Conservation (phyloP, 1,284 basidiomycete genomes). For the Lignosus rhinocerotis region DNA sequence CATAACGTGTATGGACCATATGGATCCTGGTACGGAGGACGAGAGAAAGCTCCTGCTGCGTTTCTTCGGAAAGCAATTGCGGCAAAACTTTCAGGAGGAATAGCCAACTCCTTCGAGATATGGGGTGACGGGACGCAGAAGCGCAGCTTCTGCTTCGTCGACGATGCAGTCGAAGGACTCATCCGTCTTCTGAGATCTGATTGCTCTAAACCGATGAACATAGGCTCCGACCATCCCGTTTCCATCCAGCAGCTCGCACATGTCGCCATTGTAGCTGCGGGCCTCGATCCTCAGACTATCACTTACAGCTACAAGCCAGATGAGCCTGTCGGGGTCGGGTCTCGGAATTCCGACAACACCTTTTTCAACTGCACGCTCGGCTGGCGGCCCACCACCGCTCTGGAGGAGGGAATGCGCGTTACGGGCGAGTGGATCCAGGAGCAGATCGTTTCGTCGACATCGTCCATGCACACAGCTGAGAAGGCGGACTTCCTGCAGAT, state of each 20-base stretch:
- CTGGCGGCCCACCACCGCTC: conserved; percentile 44
- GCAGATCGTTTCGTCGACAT: conserved; percentile 36
- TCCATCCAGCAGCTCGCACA: conserved; percentile 46
- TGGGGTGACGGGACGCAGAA: conserved; percentile 58
- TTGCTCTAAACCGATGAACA: conserved; percentile 43
- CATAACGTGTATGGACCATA: conserved; percentile 61
- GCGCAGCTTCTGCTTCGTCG: conserved; percentile 57
- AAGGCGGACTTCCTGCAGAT: conserved; percentile 1
- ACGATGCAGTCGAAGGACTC: conserved; percentile 52
- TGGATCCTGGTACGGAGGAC: conserved; percentile 52
- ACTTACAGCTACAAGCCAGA: conserved; percentile 30
- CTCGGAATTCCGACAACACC: conserved; percentile 55
- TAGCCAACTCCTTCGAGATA: conserved; percentile 42
- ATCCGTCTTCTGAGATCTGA: conserved; percentile 43
- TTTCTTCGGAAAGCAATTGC: conserved; percentile 53
- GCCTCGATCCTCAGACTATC: conserved; percentile 33
- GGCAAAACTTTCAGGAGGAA: conserved; percentile 25
- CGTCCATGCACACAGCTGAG: conserved; percentile 1
- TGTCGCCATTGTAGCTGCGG: conserved; percentile 39
- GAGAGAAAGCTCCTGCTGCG: conserved; percentile 61
- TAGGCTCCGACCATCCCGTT: conserved; percentile 51
- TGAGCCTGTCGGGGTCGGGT: conserved; percentile 48
- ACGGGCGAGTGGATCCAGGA: conserved; percentile 49
- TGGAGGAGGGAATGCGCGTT: conserved; percentile 46
- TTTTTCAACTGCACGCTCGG: conserved; percentile 34